Percentiles rank a stretch among this genome's conserved stretches.
phyloP scores from a whole-genome alignment of 2,329 filamentous ascomycete genomes.

The Eutypella sp. region DNA sequence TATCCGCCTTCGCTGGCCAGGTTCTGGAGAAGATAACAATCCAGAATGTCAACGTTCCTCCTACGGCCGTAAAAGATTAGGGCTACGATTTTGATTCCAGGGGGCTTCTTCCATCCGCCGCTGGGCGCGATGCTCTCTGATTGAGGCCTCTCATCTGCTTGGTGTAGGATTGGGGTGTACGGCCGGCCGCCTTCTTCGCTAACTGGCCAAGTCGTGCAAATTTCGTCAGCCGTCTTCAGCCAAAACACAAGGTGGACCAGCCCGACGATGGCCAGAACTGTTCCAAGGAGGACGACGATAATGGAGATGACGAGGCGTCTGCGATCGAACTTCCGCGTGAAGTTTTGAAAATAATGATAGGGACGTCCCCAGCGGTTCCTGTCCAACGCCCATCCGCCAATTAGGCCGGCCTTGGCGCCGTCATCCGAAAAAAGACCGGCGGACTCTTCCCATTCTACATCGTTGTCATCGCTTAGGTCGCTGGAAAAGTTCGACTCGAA shows the following conservation, averaged over 20 bases:
- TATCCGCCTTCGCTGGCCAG: conserved; percentile 39
- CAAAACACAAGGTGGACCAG: neutral
- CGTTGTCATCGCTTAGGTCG: neutral
- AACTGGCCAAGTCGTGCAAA: conserved; percentile 27
- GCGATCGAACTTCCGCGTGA: conserved; percentile 16
- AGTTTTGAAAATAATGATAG: neutral
- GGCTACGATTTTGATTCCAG: conserved; percentile 34
- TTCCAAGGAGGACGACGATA: conserved; percentile 15
- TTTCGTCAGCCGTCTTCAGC: too few species aligned
- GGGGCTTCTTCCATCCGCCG: conserved; percentile 25
- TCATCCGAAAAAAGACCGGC: neutral
- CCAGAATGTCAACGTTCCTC: conserved; percentile 38
- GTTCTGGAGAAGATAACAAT: conserved; percentile 42
- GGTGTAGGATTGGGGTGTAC: conserved; percentile 12
- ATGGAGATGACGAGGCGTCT: conserved; percentile 16
- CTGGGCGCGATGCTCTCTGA: conserved; percentile 20
- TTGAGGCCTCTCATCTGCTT: conserved; percentile 10
- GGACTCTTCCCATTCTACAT: neutral
- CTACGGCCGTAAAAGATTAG: conserved; percentile 43
- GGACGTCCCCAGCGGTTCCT: neutral
- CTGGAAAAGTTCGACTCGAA: neutral
- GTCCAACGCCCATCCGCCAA: neutral
- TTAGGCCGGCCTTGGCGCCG: neutral
- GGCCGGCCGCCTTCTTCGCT: conserved; percentile 11
- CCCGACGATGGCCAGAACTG: conserved; percentile 20